Conservation (phyloP, 1,284 basidiomycete species). For the Ustilago bromivora region DNA sequence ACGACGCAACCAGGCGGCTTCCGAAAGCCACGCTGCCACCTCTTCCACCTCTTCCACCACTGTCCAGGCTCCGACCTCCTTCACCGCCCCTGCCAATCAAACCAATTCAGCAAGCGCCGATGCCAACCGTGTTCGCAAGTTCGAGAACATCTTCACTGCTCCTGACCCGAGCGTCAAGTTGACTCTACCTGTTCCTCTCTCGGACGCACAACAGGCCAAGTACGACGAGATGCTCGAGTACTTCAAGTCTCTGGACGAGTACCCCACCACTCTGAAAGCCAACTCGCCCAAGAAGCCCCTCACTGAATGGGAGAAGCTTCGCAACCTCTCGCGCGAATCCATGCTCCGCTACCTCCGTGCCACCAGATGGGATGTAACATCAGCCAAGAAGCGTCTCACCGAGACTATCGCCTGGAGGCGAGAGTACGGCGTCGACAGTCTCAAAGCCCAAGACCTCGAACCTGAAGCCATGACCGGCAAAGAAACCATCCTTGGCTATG, state of each 20-base stretch:
- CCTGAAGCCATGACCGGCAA: conserved; percentile 70
- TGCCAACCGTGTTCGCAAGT: conserved; percentile 31
- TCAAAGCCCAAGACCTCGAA: conserved; percentile 63
- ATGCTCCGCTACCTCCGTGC: conserved; percentile 70
- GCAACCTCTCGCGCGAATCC: conserved; percentile 66
- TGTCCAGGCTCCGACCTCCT: background rate
- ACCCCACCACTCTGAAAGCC: conserved; percentile 47
- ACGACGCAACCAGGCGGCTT: conserved; percentile 27
- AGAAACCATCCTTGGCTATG: conserved; percentile 70
- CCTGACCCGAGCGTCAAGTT: conserved; percentile 56
- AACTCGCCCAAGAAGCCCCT: conserved; percentile 47
- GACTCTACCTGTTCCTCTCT: conserved; percentile 40
- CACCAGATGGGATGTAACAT: conserved; percentile 69
- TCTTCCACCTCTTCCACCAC: conserved; percentile 18
- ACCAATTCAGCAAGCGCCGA: conserved; percentile 4
- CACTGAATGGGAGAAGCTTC: conserved; percentile 66
- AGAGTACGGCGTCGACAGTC: conserved; percentile 70
- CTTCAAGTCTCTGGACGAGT: conserved; percentile 50
- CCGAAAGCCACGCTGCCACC: conserved; percentile 21
- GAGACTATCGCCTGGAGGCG: conserved; percentile 70
- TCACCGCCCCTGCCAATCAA: background rate
- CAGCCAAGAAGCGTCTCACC: conserved; percentile 68
- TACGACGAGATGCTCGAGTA: conserved; percentile 56
- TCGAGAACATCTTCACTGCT: conserved; percentile 52
- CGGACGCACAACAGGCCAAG: conserved; percentile 52